Evolutionary conservation across 2,329 filamentous ascomycete species (phyloP).

Genomic region (Berkeleyomyces basicola): DNA sequence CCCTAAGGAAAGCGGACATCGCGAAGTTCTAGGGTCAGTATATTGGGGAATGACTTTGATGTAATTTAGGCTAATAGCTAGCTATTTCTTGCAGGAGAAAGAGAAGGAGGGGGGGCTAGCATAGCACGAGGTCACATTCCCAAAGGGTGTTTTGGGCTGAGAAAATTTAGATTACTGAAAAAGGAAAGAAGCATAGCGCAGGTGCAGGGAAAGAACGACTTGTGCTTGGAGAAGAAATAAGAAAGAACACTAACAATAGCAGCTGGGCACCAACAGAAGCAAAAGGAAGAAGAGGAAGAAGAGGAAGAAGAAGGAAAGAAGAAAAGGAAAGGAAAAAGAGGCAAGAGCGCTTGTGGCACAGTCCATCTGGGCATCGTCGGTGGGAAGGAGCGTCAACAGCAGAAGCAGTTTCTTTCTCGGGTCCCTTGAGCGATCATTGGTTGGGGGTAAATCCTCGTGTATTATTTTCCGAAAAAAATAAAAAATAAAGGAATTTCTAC

Average conservation of each 20-base stretch:
- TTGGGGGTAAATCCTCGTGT: neutral
- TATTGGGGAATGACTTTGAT: no score
- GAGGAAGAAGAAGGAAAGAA: neutral
- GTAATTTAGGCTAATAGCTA: neutral
- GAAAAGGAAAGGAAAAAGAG: neutral
- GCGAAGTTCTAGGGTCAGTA: no score
- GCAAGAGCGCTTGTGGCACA: neutral
- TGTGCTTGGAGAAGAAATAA: neutral
- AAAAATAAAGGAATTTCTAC: no score
- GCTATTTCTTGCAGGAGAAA: neutral
- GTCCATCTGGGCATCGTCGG: neutral
- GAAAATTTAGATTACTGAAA: neutral
- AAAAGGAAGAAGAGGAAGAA: neutral
- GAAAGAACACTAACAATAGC: neutral
- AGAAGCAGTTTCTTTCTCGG: neutral
- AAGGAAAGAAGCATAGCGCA: neutral
- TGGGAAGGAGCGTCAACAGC: neutral
- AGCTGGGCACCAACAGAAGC: neutral
- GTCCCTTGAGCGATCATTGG: neutral
- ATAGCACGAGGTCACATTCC: no score
- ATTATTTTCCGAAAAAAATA: neutral
- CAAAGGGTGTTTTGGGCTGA: no score
- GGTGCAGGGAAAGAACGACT: neutral
- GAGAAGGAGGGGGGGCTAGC: neutral
- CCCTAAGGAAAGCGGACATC: no score